Base-by-base conservation (phyloP, 768 basidiomycete genomes). In the Naematelia encephala region DNA sequence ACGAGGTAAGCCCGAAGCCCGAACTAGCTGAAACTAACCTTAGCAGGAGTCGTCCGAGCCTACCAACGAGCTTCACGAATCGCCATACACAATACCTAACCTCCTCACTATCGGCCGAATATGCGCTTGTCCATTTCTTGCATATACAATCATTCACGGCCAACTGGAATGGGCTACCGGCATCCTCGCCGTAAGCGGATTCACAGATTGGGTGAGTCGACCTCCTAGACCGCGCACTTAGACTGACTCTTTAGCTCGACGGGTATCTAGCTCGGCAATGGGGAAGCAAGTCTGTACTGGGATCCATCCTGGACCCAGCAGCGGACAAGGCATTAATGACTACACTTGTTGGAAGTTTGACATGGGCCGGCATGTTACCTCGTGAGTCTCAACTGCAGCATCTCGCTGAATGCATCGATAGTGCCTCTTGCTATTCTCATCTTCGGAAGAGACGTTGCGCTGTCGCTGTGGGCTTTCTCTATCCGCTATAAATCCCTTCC, bases 311-410 rank as follows among this genome's bases (percentile, higher is more conserved):
- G 12, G 96, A 99, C 75, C 96, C 96, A 12, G 91, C 94, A 0
- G 96, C 96, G 1, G 96, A 99, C 82, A 99, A 99, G 78, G 82
- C 85, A 11, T 80, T 99, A 44, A 88, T 99, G 87, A 94, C 96
- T 1, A 97, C 93, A 0, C 80, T 99, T 69, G 90, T 90, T 0
- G 79, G 92, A 48, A 87, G 91, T 0, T 79, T 99, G 61, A 85
- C 91, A 0, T 84, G 88, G 82, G 87, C 89, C 64, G 86, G 84
- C 21, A 80, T 94, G 65, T 80, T 99, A 21, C 94, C 94, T 8
- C 65, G 93, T 93, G 63, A 62, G 86, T 81, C n/a, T n/a, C n/a
- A n/a, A n/a, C n/a, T n/a, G n/a, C n/a, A n/a, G 44, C 29, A 16
- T n/a, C 16, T 29, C 26, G 26, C 3, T 5, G n/a, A n/a, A n/a